phyloP scores from a whole-genome alignment of 805 yeast species.

The Candida bentonensis region DNA sequence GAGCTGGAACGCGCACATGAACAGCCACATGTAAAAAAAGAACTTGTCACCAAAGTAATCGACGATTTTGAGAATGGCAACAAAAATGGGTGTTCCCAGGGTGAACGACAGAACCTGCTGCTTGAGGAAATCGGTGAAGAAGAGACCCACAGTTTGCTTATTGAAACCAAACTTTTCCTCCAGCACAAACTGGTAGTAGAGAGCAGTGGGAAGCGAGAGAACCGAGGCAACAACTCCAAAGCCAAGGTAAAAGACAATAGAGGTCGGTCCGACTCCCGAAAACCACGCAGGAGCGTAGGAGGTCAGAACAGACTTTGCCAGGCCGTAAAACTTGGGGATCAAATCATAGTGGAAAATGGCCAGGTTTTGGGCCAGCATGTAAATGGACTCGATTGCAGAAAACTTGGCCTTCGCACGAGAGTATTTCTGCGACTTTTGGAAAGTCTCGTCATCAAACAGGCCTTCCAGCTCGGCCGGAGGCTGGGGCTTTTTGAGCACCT shows the following conservation, averaged over 20 bases:
- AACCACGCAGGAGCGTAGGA: slow-evolving; percentile 22
- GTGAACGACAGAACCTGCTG: slow-evolving; percentile 35
- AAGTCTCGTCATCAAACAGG: slow-evolving; percentile 59
- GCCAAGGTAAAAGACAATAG: slow-evolving; percentile 47
- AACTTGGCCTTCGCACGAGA: slow-evolving; percentile 67
- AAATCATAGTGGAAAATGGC: slow-evolving; percentile 45
- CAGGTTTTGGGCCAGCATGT: slow-evolving; percentile 40
- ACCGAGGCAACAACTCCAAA: slow-evolving; percentile 38
- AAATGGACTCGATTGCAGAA: slow-evolving; percentile 39
- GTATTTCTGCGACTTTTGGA: slow-evolving; percentile 63
- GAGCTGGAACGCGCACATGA: slow-evolving; percentile 58
- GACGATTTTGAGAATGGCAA: slow-evolving; percentile 67
- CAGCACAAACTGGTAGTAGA: slow-evolving; percentile 70
- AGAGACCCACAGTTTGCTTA: slow-evolving; percentile 59
- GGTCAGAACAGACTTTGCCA: slow-evolving; percentile 18
- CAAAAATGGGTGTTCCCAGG: slow-evolving; percentile 60
- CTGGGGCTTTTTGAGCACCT: slow-evolving; percentile 37
- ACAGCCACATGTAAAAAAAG: slow-evolving; percentile 63
- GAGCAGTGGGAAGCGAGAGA: slow-evolving; percentile 50
- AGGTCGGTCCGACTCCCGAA: slow-evolving; percentile 51
- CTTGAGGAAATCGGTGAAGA: slow-evolving; percentile 64
- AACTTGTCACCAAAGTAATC: slow-evolving; percentile 68
- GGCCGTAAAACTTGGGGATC: slow-evolving; percentile 49
- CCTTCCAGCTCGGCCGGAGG: slow-evolving; percentile 60
- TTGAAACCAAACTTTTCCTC: slow-evolving; percentile 93